These are phyloP conservation scores for Hansenula sp. DNA, from an alignment of 1,139 yeast genomes.

Conservation along the genomic window DNA sequence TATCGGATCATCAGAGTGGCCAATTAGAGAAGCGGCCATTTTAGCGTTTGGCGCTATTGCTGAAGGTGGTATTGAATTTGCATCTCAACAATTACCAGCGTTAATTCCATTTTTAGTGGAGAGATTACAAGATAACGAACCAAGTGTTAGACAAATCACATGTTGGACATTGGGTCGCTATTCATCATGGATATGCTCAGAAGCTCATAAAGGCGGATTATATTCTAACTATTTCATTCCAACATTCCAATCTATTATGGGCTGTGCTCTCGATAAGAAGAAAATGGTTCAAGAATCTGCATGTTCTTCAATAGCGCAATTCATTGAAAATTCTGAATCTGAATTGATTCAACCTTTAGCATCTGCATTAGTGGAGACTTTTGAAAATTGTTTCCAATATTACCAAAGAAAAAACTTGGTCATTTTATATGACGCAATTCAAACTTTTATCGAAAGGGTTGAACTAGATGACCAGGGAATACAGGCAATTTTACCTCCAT, in stretches of 20 bases:
- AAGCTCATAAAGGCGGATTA: constrained; percentile 56
- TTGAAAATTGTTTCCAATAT: constrained; percentile 66
- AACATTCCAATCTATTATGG: constrained; percentile 71
- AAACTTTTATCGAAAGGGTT: constrained; percentile 78
- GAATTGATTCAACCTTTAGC: constrained; percentile 49
- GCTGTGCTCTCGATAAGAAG: constrained; percentile 74
- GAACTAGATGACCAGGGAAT: constrained; percentile 54
- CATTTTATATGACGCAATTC: constrained; percentile 86
- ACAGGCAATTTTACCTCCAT: constrained; percentile 69
- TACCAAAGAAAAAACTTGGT: constrained; percentile 83
- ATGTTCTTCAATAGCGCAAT: constrained; percentile 79
- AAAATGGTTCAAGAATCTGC: constrained; percentile 95
- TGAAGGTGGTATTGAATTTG: constrained; percentile 75
- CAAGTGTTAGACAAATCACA: constrained; percentile 86
- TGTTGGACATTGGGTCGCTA: constrained; percentile 95
- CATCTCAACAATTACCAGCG: constrained; percentile 70
- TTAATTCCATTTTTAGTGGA: constrained; percentile 84
- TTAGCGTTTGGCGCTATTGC: constrained; percentile 95
- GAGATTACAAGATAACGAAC: constrained; percentile 68
- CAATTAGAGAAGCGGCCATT: constrained; percentile 87
- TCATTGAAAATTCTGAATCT: constrained; percentile 73
- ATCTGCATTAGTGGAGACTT: constrained; percentile 61
- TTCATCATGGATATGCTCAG: constrained; percentile 74
- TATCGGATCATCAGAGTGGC: constrained; percentile 74
- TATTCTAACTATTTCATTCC: constrained; percentile 71